Evolutionary conservation across 768 basidiomycete genomes (phyloP).

Genomic region (Zangia roseola): DNA sequence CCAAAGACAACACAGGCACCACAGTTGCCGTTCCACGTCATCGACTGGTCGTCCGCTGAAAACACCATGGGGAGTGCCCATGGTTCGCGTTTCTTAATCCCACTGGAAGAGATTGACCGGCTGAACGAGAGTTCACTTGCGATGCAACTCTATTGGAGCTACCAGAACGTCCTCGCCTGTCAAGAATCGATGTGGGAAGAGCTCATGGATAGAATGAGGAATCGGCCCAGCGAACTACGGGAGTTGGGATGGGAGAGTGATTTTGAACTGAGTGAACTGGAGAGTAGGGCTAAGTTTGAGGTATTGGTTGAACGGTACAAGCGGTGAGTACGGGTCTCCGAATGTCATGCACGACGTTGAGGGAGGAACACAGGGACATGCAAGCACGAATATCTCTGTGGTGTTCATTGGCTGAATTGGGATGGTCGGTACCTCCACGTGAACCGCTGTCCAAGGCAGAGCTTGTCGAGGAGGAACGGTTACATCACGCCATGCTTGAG

Average conservation of each 20-base stretch:
- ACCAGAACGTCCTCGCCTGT: constrained; percentile 58
- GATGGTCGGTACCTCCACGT: constrained; percentile 57
- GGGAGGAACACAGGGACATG: constrained; percentile 51
- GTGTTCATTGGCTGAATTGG: constrained; percentile 57
- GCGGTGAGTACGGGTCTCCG: constrained; percentile 37
- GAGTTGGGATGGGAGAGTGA: constrained; percentile 73
- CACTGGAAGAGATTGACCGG: constrained; percentile 41
- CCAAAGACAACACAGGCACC: constrained; percentile 3
- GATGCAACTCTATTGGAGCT: constrained; percentile 70
- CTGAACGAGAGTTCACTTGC: constrained; percentile 62
- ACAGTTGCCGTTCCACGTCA: constrained; percentile 36
- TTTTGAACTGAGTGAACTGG: constrained; percentile 55
- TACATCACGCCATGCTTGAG: constrained; percentile 59
- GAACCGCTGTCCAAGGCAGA: constrained; percentile 70
- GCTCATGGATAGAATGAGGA: constrained; percentile 58
- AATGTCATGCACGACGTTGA: not conserved
- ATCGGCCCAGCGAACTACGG: constrained; percentile 49
- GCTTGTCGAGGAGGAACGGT: constrained; percentile 62
- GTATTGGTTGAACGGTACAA: constrained; percentile 55
- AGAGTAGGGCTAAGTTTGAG: constrained; percentile 59
- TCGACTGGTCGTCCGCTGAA: constrained; percentile 49
- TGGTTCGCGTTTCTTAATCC: constrained; percentile 37
- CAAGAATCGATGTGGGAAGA: constrained; percentile 81
- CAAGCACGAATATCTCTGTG: constrained; percentile 60
- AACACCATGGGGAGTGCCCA: constrained; percentile 35